A percentile compares a stretch with the other conserved stretches of the same genome.
These are phyloP conservation scores for Helicostylum pulchrum DNA, from an alignment of 192 early-diverging fungal genomes.

Conservation along the genomic window DNA sequence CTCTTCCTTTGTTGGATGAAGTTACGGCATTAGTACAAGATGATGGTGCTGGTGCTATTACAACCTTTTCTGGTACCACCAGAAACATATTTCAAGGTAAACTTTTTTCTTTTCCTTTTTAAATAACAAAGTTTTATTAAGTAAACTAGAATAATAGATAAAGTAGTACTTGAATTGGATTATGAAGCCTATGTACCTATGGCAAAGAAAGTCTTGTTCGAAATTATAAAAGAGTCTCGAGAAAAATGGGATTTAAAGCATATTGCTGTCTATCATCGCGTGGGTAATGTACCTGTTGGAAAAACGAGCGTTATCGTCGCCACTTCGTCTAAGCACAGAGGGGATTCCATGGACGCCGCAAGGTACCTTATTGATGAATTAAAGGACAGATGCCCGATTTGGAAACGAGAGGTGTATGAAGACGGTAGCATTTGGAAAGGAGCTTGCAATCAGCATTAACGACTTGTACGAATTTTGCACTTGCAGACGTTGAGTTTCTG, in stretches of 20 bases:
- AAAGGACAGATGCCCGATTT: constrained; percentile 85
- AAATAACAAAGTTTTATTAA: background rate
- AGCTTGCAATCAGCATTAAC: constrained; percentile 10
- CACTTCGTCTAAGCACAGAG: constrained; percentile 74
- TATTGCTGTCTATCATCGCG: constrained; percentile 75
- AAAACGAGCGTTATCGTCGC: constrained; percentile 82
- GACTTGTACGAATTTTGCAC: background rate
- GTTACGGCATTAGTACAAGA: constrained; percentile 63
- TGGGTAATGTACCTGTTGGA: constrained; percentile 76
- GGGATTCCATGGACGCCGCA: constrained; percentile 70
- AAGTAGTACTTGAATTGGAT: constrained; percentile 67
- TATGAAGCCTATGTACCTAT: constrained; percentile 90
- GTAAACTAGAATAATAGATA: constrained; percentile 37
- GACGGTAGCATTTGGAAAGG: constrained; percentile 64
- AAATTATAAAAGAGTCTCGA: constrained; percentile 63
- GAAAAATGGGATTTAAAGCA: constrained; percentile 62
- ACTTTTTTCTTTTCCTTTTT: background rate
- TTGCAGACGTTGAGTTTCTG: too few species aligned
- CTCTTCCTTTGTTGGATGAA: constrained; percentile 50
- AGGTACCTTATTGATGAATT: constrained; percentile 87
- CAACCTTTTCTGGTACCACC: constrained; percentile 87
- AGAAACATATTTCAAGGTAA: constrained; percentile 78
- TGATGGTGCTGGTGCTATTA: constrained; percentile 80
- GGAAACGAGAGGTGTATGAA: constrained; percentile 90
- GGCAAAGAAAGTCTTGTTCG: constrained; percentile 70